Evolutionary conservation across 495 filamentous ascomycete genomes (phyloP).

Genomic region (Talaromyces borbonicus): DNA sequence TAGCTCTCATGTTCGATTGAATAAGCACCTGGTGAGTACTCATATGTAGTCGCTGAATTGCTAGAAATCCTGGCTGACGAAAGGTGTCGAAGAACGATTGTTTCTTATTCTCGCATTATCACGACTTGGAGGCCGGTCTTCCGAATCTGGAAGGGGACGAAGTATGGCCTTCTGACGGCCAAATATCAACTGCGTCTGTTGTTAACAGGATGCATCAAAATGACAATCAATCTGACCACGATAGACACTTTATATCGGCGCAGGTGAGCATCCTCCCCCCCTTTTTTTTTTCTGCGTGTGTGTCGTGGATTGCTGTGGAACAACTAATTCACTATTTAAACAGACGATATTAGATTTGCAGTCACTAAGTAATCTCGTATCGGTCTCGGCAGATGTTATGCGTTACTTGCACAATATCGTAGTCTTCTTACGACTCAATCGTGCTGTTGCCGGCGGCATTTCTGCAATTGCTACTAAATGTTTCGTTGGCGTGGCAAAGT

Average conservation of each 20-base stretch:
- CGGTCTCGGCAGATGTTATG: conserved; percentile 52
- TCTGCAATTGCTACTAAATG: conserved; percentile 69
- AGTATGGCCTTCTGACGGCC: conserved; percentile 35
- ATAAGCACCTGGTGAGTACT: conserved; percentile 38
- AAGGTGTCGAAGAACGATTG: conserved; percentile 86
- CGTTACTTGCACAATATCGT: conserved; percentile 80
- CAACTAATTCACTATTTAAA: neutral
- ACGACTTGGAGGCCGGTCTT: conserved; percentile 62
- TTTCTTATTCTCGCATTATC: conserved; percentile 82
- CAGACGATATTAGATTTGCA: conserved; percentile 16
- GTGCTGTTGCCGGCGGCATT: conserved; percentile 69
- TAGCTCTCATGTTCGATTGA: conserved; percentile 17
- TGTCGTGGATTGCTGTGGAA: neutral
- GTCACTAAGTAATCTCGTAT: conserved; percentile 27
- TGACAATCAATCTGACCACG: neutral
- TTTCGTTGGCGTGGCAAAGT: conserved; percentile 56
- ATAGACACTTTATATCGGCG: neutral
- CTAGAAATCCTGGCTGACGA: too few relatives aligned
- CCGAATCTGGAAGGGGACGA: conserved; percentile 55
- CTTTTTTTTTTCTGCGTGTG: neutral
- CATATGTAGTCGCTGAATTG: too few relatives aligned
- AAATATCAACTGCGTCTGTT: conserved; percentile 36
- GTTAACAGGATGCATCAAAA: conserved; percentile 22
- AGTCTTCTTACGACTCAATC: conserved; percentile 74
- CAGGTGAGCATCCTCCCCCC: too few relatives aligned